phyloP scores from a whole-genome alignment of 2,329 filamentous ascomycete species.

The Ophiosphaerella korrae region DNA sequence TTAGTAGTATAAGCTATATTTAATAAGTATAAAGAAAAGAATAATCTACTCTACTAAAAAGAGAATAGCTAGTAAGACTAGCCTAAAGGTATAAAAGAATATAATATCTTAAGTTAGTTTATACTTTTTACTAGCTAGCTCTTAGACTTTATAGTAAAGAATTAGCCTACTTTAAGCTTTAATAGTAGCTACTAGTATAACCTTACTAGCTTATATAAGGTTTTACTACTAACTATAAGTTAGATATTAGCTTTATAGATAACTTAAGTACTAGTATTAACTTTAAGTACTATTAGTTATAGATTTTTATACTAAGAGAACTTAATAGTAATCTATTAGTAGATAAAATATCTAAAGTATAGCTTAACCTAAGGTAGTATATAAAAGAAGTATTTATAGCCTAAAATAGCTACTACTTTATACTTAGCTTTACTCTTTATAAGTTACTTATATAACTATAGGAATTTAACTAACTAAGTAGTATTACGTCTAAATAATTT shows the following conservation, averaged over 20 bases:
- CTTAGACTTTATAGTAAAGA: too few relatives aligned
- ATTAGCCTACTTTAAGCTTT: too few relatives aligned
- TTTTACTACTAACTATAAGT: conserved; percentile 28
- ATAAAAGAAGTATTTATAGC: conserved; percentile 51
- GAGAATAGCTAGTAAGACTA: too few relatives aligned
- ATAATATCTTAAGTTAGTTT: conserved; percentile 24
- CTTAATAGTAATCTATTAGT: conserved; percentile 53
- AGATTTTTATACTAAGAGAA: conserved; percentile 54
- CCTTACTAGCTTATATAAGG: conserved; percentile 25
- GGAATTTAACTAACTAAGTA: conserved; percentile 52
- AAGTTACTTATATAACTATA: conserved; percentile 28
- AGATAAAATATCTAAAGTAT: conserved; percentile 43
- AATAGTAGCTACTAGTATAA: conserved; percentile 19
- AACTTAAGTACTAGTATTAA: conserved; percentile 18
- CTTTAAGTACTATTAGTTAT: conserved; percentile 42
- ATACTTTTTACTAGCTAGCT: not conserved
- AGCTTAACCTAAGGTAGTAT: conserved; percentile 51
- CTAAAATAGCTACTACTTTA: conserved; percentile 42
- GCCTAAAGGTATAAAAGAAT: conserved; percentile 10
- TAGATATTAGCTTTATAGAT: conserved; percentile 33
- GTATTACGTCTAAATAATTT: too few relatives aligned
- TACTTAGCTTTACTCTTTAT: conserved; percentile 57
- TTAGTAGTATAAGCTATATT: too few relatives aligned
- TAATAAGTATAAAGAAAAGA: too few relatives aligned
- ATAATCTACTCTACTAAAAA: too few relatives aligned